Evolutionary conservation across 2,329 filamentous ascomycete genomes (phyloP).

Genomic region (Rosellinia necatrix): DNA sequence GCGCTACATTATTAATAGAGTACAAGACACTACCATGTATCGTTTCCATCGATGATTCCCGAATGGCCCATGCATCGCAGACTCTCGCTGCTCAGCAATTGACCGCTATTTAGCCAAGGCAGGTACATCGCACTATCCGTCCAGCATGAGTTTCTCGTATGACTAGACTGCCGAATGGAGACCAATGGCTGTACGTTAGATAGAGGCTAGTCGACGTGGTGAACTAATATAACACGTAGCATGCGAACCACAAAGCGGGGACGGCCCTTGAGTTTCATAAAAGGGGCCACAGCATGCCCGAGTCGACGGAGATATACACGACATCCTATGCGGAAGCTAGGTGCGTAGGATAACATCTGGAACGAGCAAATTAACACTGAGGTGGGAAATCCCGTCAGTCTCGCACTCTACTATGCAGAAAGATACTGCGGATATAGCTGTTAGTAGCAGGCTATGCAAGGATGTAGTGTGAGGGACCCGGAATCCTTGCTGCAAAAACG

Average conservation of each 20-base stretch:
- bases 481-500: too few species aligned
- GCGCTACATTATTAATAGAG: not conserved
- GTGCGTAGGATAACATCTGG: too few species aligned
- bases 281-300: not conserved
- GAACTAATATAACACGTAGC: not conserved
- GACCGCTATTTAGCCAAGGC: constrained; percentile 23
- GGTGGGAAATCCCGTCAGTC: too few species aligned
- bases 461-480: too few species aligned
- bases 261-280: not conserved
- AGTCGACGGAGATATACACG: too few species aligned
- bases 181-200: not conserved
- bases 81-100: constrained; percentile 8
- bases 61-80: constrained; percentile 16
- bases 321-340: too few species aligned
- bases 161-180: not conserved
- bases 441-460: too few species aligned
- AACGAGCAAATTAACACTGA: too few species aligned
- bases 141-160: constrained; percentile 9
- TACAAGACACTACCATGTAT: constrained; percentile 1
- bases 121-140: not conserved
- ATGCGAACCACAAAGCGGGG: not conserved
- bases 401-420: too few species aligned
- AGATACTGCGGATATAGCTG: too few species aligned
- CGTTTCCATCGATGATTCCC: not conserved
- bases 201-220: not conserved